A percentile compares a stretch with the other conserved stretches of the same genome.
phyloP scores from a whole-genome alignment of 2,329 filamentous ascomycete genomes.

The Xylaria sp. region DNA sequence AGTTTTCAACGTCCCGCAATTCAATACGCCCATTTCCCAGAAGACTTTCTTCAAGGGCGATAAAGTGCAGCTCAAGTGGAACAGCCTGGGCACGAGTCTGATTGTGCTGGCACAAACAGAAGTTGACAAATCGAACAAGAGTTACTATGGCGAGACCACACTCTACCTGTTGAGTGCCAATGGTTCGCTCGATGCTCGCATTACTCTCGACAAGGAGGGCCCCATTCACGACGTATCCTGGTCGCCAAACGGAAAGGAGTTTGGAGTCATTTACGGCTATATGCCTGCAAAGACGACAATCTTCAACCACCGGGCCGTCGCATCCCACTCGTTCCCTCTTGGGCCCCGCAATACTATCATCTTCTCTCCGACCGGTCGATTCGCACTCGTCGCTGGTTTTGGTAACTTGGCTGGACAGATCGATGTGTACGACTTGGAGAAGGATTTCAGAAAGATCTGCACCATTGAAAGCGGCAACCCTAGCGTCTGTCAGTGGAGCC shows the following conservation, averaged over 20 bases:
- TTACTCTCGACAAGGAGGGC: slow-evolving; percentile 93
- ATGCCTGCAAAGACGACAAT: slow-evolving; percentile 99
- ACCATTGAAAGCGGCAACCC: slow-evolving; percentile 96
- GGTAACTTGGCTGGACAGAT: slow-evolving; percentile 97
- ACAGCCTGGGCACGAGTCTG: slow-evolving; percentile 85
- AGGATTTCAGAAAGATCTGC: slow-evolving; percentile 88
- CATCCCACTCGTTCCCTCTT: slow-evolving; percentile 84
- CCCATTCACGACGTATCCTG: slow-evolving; percentile 98
- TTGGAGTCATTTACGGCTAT: slow-evolving; percentile 95
- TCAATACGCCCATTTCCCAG: slow-evolving; percentile 82
- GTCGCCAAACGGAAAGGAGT: slow-evolving; percentile 97
- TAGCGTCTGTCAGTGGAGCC: slow-evolving; percentile 96
- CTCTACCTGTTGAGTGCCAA: slow-evolving; percentile 93
- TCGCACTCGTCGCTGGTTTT: slow-evolving; percentile 93
- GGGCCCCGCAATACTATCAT: slow-evolving; percentile 91
- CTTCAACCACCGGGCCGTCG: slow-evolving; percentile 86
- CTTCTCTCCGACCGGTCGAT: slow-evolving; percentile 92
- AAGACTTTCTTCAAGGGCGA: slow-evolving; percentile 99
- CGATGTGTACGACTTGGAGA: slow-evolving; percentile 95
- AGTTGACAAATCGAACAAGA: slow-evolving; percentile 97
- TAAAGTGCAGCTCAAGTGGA: slow-evolving; percentile 99
- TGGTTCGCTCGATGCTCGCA: slow-evolving; percentile 88
- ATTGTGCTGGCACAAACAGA: slow-evolving; percentile 97
- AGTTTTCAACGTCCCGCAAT: slow-evolving; percentile 91
- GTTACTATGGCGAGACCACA: slow-evolving; percentile 98